phyloP scores from a whole-genome alignment of 1,284 basidiomycete genomes.

The Leucoagaricus sp. region DNA sequence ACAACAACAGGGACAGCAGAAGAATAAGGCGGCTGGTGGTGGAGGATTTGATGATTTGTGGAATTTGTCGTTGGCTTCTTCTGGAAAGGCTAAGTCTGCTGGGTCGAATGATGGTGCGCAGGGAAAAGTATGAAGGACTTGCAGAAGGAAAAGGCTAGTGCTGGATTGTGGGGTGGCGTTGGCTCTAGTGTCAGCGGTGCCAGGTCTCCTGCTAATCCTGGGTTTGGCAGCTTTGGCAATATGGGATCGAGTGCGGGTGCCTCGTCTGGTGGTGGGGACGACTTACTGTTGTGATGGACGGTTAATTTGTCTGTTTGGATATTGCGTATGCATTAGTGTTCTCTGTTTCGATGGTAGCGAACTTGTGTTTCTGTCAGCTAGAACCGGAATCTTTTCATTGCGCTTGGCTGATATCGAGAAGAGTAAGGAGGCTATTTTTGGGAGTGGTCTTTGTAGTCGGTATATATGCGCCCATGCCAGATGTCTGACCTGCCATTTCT shows the following conservation, averaged over 20 bases:
- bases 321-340: too few species aligned
- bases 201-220: too few species aligned
- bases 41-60: constrained; percentile 87
- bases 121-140: constrained; percentile 80
- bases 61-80: constrained; percentile 72
- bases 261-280: constrained; percentile 48
- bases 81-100: constrained; percentile 32
- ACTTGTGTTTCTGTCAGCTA: too few species aligned
- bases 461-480: too few species aligned
- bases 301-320: background rate
- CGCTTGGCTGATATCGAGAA: too few species aligned
- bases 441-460: too few species aligned
- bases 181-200: constrained; percentile 19
- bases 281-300: constrained; percentile 46
- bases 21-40: constrained; percentile 33
- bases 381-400: too few species aligned
- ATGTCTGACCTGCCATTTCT: too few species aligned
- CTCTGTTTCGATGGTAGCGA: too few species aligned
- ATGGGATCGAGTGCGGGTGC: constrained; percentile 23
- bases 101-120: constrained; percentile 28
- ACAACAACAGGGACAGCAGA: constrained; percentile 30
- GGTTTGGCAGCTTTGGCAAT: constrained; percentile 49
- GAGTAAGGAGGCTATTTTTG: too few species aligned
- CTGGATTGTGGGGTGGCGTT: constrained; percentile 71
- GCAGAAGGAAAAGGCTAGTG: constrained; percentile 82